Conservation (phyloP, 2,329 filamentous ascomycete species). For the Fonsecaea monophora region DNA sequence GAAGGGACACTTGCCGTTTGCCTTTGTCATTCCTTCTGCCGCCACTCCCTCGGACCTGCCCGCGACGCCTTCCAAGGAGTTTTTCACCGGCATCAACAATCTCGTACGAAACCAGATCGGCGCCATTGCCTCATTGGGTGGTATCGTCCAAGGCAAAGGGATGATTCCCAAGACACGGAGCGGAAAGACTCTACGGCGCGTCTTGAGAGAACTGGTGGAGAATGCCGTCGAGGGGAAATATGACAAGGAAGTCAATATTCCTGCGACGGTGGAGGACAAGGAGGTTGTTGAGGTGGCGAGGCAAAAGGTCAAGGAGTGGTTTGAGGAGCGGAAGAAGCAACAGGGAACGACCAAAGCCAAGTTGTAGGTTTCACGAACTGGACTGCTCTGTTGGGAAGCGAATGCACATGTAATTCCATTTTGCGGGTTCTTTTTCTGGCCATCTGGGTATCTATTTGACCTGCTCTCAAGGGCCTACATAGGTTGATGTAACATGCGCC, state of each 20-base stretch:
- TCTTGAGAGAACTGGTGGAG: slow-evolving; percentile 82
- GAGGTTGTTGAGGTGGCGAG: slow-evolving; percentile 76
- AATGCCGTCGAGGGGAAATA: slow-evolving; percentile 77
- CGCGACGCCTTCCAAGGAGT: slow-evolving; percentile 48
- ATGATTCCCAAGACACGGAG: slow-evolving; percentile 92
- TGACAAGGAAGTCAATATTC: slow-evolving; percentile 73
- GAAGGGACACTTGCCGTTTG: slow-evolving; percentile 91
- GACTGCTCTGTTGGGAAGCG: not conserved
- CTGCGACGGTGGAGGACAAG: slow-evolving; percentile 84
- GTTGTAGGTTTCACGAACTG: slow-evolving; percentile 24
- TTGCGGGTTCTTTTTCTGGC: not conserved
- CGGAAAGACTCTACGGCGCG: slow-evolving; percentile 87
- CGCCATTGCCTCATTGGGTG: slow-evolving; percentile 82
- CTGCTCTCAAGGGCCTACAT: not conserved
- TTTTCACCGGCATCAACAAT: slow-evolving; percentile 54
- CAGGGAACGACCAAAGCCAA: slow-evolving; percentile 38
- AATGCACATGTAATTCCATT: not conserved
- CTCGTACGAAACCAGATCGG: slow-evolving; percentile 82
- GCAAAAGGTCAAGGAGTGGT: slow-evolving; percentile 76
- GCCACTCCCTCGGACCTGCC: slow-evolving; percentile 51
- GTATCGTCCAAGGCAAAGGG: slow-evolving; percentile 80
- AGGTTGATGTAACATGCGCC: not conserved
- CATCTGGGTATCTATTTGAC: not conserved
- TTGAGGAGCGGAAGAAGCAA: slow-evolving; percentile 55
- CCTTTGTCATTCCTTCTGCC: slow-evolving; percentile 71